Conservation (phyloP, 192 early-diverging fungal genomes). For the Physocladia obscura region DNA sequence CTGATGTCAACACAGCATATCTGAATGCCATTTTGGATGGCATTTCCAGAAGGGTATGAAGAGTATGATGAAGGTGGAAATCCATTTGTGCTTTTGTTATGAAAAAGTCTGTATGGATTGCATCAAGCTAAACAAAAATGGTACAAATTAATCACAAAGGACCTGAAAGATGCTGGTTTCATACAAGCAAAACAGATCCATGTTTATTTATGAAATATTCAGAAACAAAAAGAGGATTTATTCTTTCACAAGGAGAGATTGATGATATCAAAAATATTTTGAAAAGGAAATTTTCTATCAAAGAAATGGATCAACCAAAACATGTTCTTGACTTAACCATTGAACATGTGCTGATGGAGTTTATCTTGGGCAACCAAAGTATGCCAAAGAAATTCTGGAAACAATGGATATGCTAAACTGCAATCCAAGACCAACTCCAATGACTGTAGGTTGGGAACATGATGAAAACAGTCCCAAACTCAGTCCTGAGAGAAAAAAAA, state of each 20-base stretch:
- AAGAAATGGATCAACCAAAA: constrained; percentile 11
- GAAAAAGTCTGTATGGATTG: constrained; percentile 28
- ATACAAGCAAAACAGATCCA: constrained; percentile 5
- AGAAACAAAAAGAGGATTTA: not conserved
- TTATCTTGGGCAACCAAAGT: constrained; percentile 9
- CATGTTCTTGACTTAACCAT: constrained; percentile 9
- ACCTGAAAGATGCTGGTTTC: constrained; percentile 2
- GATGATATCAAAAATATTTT: constrained; percentile 9
- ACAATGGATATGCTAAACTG: constrained; percentile 8
- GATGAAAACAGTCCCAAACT: not conserved
- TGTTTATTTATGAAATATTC: not conserved
- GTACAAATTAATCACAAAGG: constrained; percentile 11
- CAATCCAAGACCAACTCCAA: not conserved
- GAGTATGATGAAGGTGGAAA: constrained; percentile 1
- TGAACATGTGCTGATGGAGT: not conserved
- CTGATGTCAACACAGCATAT: constrained; percentile 28
- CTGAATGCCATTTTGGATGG: constrained; percentile 28
- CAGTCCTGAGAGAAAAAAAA: no score
- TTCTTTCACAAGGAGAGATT: constrained; percentile 10
- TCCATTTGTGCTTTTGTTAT: not conserved
- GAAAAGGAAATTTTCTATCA: constrained; percentile 4
- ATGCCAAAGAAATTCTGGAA: constrained; percentile 14
- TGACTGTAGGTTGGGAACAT: constrained; percentile 11
- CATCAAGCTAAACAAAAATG: constrained; percentile 26
- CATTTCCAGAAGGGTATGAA: constrained; percentile 8